Percentiles rank a stretch among this genome's conserved stretches.
These are phyloP conservation scores for Raffaelea ambrosiae DNA, from an alignment of 2,329 filamentous ascomycete species.

Conservation along the genomic window DNA sequence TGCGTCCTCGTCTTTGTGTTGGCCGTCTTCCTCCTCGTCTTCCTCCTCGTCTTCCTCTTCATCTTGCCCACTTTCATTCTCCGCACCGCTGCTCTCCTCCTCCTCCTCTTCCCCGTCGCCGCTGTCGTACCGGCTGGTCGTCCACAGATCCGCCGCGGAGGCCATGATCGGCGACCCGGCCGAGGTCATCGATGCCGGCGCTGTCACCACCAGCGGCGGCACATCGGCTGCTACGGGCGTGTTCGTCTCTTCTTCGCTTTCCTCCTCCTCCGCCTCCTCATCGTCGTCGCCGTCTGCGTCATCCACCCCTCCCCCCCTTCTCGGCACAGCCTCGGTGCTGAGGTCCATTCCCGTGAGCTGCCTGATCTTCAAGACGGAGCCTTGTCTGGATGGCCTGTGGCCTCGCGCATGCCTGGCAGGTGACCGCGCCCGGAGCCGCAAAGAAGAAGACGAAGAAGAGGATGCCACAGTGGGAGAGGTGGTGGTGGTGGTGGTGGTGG, in stretches of 20 bases:
- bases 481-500: neutral
- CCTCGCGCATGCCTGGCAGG: neutral
- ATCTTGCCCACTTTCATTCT: too few relatives aligned
- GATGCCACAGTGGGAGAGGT: neutral
- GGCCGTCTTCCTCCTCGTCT: constrained; percentile 3
- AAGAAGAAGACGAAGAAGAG: neutral
- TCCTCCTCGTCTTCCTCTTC: neutral
- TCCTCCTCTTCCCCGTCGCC: constrained; percentile 9
- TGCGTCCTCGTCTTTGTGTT: neutral
- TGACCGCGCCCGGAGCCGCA: too few relatives aligned
- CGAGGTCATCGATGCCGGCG: neutral
- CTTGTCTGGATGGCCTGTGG: constrained; percentile 1
- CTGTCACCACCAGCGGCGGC: neutral
- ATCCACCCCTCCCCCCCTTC: too few relatives aligned
- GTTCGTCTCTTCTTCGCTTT: too few relatives aligned
- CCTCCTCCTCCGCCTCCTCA: too few relatives aligned
- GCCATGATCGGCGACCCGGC: neutral
- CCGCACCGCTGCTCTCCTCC: neutral
- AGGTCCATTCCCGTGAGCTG: constrained; percentile 12
- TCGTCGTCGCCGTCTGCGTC: too few relatives aligned
- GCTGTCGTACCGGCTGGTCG: constrained; percentile 9
- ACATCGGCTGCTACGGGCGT: too few relatives aligned
- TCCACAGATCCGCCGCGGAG: constrained; percentile 4
- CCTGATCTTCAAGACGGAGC: constrained; percentile 9
- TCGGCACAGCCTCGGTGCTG: neutral